Evolutionary conservation across 179 eudicot species (phyloP), one percentile per base, ranked within the genome.

Genomic region (Beta lomatogona): DNA sequence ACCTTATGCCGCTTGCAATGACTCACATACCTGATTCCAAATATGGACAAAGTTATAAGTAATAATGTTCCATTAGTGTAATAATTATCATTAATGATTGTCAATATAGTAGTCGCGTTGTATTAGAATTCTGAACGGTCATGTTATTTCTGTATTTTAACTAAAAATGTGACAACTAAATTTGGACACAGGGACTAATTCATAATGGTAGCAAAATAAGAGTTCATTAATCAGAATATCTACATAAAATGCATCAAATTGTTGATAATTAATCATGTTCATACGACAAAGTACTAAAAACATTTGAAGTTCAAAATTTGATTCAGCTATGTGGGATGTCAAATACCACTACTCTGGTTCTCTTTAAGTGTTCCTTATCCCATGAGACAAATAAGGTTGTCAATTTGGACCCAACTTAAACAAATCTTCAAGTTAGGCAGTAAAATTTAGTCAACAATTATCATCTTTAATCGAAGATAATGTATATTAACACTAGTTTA

Each of bases 1-100:
- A 89, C 86, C 71, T 85, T 91, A 74, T 90, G 88, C 85, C 81
- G 83, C 82, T 77, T 86, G 85, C 93, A 94, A 82, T 82, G 82
- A 76, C 85, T 84, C 28, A 86, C 75, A 79, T 94, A 94, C 93
- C 98, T 94, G 77, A 65, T 60, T 72, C 73, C 28, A 31, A 19
- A 48, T 48, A 48, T 48, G 52, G 52, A 48, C 9, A 82, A n/a
- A 31, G 55, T 44, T 28, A 75, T 11, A 53, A 48, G 52, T 48
- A 48, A 75, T 3, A n/a, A 63, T n/a, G 0, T 52, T 21, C 14
- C 54, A 48, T 31, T 13, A 77, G 71, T 55, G 9, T 9, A 55
- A 18, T n/a, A 25, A 0, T 25, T 25, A 25, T 25, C 28, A 22
- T 22, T 70, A 44, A 61, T 63, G 60, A 31, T 13, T 60, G 63